Evolutionary conservation across 1,284 basidiomycete genomes (phyloP).

Genomic region (Ganoderma lucidum): DNA sequence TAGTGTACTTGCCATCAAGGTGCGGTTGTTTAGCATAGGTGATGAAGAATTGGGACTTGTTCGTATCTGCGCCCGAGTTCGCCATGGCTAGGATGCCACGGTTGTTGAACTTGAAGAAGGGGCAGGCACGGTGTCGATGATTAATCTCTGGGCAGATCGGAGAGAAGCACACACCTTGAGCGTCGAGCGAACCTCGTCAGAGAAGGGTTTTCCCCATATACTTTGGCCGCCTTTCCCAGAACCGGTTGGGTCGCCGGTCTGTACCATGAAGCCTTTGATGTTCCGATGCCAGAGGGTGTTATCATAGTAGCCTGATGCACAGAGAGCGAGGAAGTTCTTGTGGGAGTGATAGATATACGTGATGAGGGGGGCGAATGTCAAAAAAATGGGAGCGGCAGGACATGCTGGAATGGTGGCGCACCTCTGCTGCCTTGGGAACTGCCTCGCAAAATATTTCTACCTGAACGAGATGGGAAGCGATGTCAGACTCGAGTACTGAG

Average conservation of each 20-base stretch:
- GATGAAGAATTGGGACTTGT: constrained; percentile 96
- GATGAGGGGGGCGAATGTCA: constrained; percentile 7
- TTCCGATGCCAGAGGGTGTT: constrained; percentile 91
- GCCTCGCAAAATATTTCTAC: constrained; percentile 98
- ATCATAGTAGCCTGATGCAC: constrained; percentile 91
- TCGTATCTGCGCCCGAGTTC: constrained; percentile 91
- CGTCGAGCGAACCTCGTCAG: constrained; percentile 91
- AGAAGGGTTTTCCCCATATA: constrained; percentile 88
- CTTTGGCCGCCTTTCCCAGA: constrained; percentile 86
- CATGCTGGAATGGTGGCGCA: constrained; percentile 42
- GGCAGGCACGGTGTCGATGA: constrained; percentile 23
- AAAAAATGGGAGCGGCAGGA: constrained; percentile 14
- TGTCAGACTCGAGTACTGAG: constrained; percentile 15
- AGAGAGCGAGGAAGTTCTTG: constrained; percentile 95
- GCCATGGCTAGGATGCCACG: constrained; percentile 98
- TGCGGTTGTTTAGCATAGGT: constrained; percentile 93
- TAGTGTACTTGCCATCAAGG: constrained; percentile 94
- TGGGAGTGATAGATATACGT: constrained; percentile 1
- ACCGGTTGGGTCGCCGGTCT: constrained; percentile 89
- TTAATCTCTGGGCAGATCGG: neutral
- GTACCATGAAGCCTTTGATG: constrained; percentile 96
- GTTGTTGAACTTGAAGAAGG: constrained; percentile 82
- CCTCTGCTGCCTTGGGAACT: constrained; percentile 93
- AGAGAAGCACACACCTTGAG: constrained; percentile 70
- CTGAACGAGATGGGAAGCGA: constrained; percentile 49